Conservation (phyloP, 2,329 filamentous ascomycete genomes). For the Neofusicoccum parvum region DNA sequence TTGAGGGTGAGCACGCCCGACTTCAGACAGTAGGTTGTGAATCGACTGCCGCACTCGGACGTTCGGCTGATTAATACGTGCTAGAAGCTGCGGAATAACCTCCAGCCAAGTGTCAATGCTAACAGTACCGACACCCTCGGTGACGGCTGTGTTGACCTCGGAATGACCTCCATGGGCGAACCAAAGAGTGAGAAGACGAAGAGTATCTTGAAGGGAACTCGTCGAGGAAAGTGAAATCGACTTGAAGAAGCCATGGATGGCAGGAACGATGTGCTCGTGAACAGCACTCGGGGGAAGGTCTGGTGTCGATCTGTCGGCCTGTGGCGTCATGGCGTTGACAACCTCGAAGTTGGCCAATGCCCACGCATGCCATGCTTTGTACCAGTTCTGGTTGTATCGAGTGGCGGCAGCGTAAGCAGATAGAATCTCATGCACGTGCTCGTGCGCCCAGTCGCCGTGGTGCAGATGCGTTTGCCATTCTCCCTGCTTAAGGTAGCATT, state of each 20-base stretch:
- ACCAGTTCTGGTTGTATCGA: constrained; percentile 91
- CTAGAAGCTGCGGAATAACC: constrained; percentile 96
- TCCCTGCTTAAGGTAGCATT: constrained; percentile 93
- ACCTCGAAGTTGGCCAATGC: constrained; percentile 98
- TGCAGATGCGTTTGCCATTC: constrained; percentile 91
- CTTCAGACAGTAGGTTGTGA: constrained; percentile 87
- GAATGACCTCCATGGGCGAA: constrained; percentile 87
- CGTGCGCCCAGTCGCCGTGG: constrained; percentile 84
- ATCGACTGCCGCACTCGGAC: constrained; percentile 84
- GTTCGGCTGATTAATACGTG: constrained; percentile 95
- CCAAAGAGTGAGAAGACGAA: constrained; percentile 91
- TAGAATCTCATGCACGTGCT: constrained; percentile 84
- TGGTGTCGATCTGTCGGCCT: constrained; percentile 61
- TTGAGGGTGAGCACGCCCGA: constrained; percentile 92
- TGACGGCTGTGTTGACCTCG: constrained; percentile 86
- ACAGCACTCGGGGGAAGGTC: constrained; percentile 68
- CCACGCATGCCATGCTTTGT: constrained; percentile 99
- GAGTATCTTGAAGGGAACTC: constrained; percentile 92
- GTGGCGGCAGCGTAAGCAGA: constrained; percentile 91
- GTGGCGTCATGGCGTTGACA: constrained; percentile 76
- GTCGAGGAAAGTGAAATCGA: constrained; percentile 90
- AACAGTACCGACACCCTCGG: constrained; percentile 86
- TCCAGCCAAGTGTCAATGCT: constrained; percentile 98
- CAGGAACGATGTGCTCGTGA: constrained; percentile 87
- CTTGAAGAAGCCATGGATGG: constrained; percentile 94